These are phyloP conservation scores for Fraxinus platypoda DNA, from an alignment of 305 asterid species.

Conservation along the genomic window DNA sequence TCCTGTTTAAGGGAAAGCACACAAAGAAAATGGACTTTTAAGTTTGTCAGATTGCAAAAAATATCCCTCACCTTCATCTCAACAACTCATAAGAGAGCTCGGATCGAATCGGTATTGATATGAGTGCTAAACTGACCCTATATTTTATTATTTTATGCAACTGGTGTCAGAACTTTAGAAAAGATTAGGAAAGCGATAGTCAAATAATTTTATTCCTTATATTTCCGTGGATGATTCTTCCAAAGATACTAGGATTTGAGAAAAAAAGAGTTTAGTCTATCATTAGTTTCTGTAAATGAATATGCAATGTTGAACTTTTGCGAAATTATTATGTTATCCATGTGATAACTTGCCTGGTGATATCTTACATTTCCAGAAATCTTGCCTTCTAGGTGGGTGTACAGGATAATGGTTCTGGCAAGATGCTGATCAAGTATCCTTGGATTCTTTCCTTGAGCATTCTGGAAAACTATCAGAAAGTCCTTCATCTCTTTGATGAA, in stretches of 20 bases:
- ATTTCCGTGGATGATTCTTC: background rate
- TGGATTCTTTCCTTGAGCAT: constrained; percentile 82
- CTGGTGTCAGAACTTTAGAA: background rate
- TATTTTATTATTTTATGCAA: background rate
- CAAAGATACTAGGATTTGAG: background rate
- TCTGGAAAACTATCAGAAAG: constrained; percentile 56
- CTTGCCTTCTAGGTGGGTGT: constrained; percentile 51
- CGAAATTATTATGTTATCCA: background rate
- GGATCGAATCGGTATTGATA: background rate
- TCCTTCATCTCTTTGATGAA: constrained; percentile 52
- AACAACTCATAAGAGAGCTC: background rate
- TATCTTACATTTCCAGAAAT: constrained; percentile 14
- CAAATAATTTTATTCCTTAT: background rate
- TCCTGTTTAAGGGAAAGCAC: background rate
- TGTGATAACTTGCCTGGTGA: background rate
- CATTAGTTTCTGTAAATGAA: constrained; percentile 2
- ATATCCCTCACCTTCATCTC: background rate
- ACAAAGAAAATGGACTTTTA: background rate
- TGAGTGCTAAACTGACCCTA: background rate
- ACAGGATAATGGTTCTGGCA: constrained; percentile 47
- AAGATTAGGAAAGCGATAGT: background rate
- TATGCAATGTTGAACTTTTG: background rate
- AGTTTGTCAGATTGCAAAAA: background rate
- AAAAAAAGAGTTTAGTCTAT: background rate
- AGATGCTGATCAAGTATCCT: constrained; percentile 79